These are phyloP conservation scores for Tritrichomonas foetus DNA, from an alignment of 208 protist genomes.

Conservation along the genomic window DNA sequence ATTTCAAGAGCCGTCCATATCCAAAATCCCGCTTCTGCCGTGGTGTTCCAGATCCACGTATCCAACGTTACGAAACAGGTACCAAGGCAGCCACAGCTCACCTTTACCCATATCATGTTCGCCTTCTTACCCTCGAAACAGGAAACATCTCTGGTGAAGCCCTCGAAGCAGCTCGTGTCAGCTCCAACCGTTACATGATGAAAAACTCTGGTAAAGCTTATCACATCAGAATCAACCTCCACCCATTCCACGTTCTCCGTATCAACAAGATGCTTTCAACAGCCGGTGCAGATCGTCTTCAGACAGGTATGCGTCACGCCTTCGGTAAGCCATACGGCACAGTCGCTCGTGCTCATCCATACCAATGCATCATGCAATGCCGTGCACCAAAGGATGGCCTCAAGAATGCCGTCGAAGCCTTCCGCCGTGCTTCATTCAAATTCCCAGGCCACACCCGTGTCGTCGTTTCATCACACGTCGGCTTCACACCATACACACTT, in stretches of 20 bases:
- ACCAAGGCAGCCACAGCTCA: slow-evolving; percentile 84
- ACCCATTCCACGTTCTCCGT: slow-evolving; percentile 97
- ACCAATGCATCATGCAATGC: slow-evolving; percentile 91
- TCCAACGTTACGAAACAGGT: slow-evolving; percentile 95
- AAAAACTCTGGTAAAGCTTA: slow-evolving; percentile 95
- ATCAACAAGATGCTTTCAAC: slow-evolving; percentile 99
- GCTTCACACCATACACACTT: slow-evolving; percentile 41
- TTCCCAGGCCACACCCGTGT: slow-evolving; percentile 29
- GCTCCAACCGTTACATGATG: slow-evolving; percentile 97
- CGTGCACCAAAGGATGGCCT: slow-evolving; percentile 55
- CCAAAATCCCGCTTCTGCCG: slow-evolving; percentile 93
- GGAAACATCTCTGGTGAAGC: slow-evolving; percentile 96
- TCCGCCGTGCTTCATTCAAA: slow-evolving; percentile 40
- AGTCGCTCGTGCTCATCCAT: slow-evolving; percentile 89
- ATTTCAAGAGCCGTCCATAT: slow-evolving; percentile 82
- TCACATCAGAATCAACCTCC: slow-evolving; percentile 94
- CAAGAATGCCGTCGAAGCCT: not conserved
- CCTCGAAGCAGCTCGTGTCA: slow-evolving; percentile 97
- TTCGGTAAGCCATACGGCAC: slow-evolving; percentile 92
- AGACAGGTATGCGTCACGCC: slow-evolving; percentile 82
- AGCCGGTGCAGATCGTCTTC: slow-evolving; percentile 91
- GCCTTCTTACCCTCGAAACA: slow-evolving; percentile 88
- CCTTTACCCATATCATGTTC: slow-evolving; percentile 90
- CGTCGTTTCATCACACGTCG: not conserved
- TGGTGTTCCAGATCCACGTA: slow-evolving; percentile 94